Evolutionary conservation across 1,139 yeast species (phyloP), one percentile per base, ranked within the genome.

Genomic region (Zygosaccharomyces pseudobailii): DNA sequence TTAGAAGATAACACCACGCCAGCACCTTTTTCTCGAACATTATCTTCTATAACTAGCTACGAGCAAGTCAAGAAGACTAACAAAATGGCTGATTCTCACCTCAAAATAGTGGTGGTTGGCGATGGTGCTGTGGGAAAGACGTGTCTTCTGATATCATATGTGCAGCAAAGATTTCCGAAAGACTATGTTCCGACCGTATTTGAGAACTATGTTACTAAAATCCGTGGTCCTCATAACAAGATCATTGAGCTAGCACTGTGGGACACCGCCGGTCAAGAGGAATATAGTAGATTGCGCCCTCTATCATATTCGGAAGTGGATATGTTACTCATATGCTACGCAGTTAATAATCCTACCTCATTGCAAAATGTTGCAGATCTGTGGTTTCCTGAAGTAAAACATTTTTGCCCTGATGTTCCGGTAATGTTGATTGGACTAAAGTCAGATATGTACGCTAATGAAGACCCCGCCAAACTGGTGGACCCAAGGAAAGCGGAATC

Each of bases 181-280:
- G 75, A 78, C 9, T 87, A 87, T 61, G 89, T 86, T n/a, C 96
- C 97, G 3, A 87, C 95, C 0, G 86, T 89, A 22, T 88, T 88
- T 68, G 96, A 88, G 59, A 87, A 87, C 66, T 87, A 87, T 60
- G 80, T 86, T 23, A 79, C 89, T 8, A 78, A 79, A 43, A 79
- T 86, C 4, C 65, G 68, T 36, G 74, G 82, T 0, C 82, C 87
- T 1, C 69, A 70, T 44, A 59, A 61, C 6, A 52, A 57, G 47
- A 43, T 74, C 73, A 76, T 83, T 49, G 94, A 80, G 68, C 71
- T 87, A 60, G 92, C 86, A 24, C 68, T 87, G 39, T 87, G 95
- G 95, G 97, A 90, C 66, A 88, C 97, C 0, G 96, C 96, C 0
- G 96, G 96, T 3, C 96, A 88, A 67, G 96, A 88, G 67, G 95